Conservation (phyloP, 768 basidiomycete species). For the Tulasnella sp. region DNA sequence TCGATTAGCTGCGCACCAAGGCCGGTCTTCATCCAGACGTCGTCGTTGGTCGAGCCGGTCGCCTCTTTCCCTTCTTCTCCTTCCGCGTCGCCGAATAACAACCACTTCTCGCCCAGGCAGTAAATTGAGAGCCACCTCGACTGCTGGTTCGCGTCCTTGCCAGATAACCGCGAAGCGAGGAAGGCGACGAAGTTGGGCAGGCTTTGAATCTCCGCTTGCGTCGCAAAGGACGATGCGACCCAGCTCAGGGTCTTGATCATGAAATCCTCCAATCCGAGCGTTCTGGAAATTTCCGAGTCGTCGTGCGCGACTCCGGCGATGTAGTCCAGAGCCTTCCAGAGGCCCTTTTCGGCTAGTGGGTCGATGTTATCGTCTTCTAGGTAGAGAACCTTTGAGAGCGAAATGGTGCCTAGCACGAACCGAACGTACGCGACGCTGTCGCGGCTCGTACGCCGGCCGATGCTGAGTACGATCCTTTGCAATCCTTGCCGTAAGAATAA, state of each 20-base stretch:
- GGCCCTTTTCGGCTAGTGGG: neutral
- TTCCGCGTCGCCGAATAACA: neutral
- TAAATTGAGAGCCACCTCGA: neutral
- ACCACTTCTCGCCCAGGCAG: neutral
- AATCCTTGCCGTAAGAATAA: neutral
- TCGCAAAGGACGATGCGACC: neutral
- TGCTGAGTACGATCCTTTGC: neutral
- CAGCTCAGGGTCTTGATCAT: neutral
- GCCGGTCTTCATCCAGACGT: neutral
- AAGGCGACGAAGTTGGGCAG: neutral
- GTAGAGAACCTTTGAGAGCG: neutral
- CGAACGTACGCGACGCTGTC: neutral
- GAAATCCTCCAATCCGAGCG: neutral
- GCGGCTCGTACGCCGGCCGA: neutral
- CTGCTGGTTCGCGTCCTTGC: neutral
- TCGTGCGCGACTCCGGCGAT: neutral
- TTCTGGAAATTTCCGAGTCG: neutral
- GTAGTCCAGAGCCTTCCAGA: neutral
- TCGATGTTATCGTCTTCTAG: neutral
- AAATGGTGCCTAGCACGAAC: neutral
- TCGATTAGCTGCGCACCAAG: neutral
- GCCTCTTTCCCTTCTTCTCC: neutral
- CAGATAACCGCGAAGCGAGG: neutral
- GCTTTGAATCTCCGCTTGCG: neutral
- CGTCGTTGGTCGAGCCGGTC: too few relatives aligned